These are phyloP conservation scores for Trichothecium sympodiale DNA, from an alignment of 2,329 filamentous ascomycete species.

Conservation along the genomic window DNA sequence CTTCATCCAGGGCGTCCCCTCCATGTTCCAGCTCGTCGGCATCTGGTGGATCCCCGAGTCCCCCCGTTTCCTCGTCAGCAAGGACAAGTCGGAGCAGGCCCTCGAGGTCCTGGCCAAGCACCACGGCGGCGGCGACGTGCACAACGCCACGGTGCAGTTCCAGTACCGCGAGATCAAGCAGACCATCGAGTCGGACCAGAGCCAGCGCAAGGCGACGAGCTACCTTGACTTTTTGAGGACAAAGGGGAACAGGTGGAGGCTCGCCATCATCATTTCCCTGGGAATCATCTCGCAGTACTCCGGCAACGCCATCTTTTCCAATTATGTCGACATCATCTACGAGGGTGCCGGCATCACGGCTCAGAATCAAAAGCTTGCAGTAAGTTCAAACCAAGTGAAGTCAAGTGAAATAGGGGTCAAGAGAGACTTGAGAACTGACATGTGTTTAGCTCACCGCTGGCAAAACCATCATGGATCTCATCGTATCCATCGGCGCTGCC, in stretches of 20 bases:
- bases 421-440: too few species aligned
- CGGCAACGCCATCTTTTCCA: conserved; percentile 56
- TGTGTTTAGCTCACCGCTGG: conserved; percentile 31
- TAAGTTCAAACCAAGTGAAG: conserved; percentile 14
- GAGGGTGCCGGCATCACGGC: conserved; percentile 47
- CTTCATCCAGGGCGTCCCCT: conserved; percentile 52
- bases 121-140: conserved; percentile 48
- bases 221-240: conserved; percentile 53
- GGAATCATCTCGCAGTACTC: conserved; percentile 59
- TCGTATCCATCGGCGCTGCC: conserved; percentile 43
- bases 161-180: conserved; percentile 57
- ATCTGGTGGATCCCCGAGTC: conserved; percentile 61
- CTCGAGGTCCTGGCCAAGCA: conserved; percentile 49
- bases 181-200: conserved; percentile 47
- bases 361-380: conserved; percentile 43
- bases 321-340: conserved; percentile 55
- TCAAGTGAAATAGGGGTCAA: too few species aligned
- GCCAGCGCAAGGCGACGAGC: conserved; percentile 32
- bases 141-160: conserved; percentile 52
- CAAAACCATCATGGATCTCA: conserved; percentile 47
- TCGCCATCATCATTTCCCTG: conserved; percentile 50
- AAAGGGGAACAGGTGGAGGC: conserved; percentile 51
- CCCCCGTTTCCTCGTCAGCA: conserved; percentile 53
- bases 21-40: conserved; percentile 49
- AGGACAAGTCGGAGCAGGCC: conserved; percentile 52